A percentile compares a stretch with the other conserved stretches of the same genome.
phyloP scores from a whole-genome alignment of 495 filamentous ascomycete species.

The Hapsidospora chrysogenum region DNA sequence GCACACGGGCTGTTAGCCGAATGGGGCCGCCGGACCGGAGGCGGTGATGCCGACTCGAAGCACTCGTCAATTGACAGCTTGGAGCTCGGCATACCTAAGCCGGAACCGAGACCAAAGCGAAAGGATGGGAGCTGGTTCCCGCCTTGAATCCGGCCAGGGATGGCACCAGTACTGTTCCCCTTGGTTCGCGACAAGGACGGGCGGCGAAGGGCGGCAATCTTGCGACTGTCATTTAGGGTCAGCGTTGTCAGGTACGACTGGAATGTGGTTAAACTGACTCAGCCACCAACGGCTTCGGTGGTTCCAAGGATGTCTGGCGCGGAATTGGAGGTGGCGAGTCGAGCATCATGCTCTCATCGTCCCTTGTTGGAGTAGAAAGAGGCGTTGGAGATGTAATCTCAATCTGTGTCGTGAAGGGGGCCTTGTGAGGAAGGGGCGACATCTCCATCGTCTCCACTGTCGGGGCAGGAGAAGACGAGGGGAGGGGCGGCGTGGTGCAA shows the following conservation, averaged over 20 bases:
- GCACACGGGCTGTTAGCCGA: slow-evolving; percentile 37
- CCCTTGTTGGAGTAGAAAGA: slow-evolving; percentile 17
- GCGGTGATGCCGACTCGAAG: slow-evolving; percentile 56
- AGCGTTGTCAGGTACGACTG: too few species aligned
- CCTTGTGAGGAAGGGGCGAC: slow-evolving; percentile 86
- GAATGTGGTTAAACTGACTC: slow-evolving; percentile 24
- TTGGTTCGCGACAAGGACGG: slow-evolving; percentile 46
- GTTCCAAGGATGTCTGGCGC: slow-evolving; percentile 36
- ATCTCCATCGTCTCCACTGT: slow-evolving; percentile 80
- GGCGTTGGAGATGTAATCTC: slow-evolving; percentile 54
- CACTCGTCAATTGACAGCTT: slow-evolving; percentile 58
- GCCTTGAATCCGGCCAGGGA: slow-evolving; percentile 25
- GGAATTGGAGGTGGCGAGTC: slow-evolving; percentile 28
- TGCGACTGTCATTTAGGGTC: slow-evolving; percentile 37
- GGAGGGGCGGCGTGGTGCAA: slow-evolving; percentile 70
- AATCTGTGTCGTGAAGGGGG: slow-evolving; percentile 43
- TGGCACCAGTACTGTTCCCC: slow-evolving; percentile 32
- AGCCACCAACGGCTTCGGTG: slow-evolving; percentile 22
- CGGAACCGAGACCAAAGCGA: slow-evolving; percentile 62
- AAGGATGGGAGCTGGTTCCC: slow-evolving; percentile 58
- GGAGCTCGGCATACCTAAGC: slow-evolving; percentile 37
- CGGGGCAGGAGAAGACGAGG: slow-evolving; percentile 61
- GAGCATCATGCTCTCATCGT: slow-evolving; percentile 23
- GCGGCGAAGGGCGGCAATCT: slow-evolving; percentile 38
- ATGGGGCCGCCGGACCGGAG: slow-evolving; percentile 45